Evolutionary conservation across 2,329 filamentous ascomycete genomes (phyloP), one percentile per base, ranked within the genome.

Genomic region (Colletotrichum spinosum): DNA sequence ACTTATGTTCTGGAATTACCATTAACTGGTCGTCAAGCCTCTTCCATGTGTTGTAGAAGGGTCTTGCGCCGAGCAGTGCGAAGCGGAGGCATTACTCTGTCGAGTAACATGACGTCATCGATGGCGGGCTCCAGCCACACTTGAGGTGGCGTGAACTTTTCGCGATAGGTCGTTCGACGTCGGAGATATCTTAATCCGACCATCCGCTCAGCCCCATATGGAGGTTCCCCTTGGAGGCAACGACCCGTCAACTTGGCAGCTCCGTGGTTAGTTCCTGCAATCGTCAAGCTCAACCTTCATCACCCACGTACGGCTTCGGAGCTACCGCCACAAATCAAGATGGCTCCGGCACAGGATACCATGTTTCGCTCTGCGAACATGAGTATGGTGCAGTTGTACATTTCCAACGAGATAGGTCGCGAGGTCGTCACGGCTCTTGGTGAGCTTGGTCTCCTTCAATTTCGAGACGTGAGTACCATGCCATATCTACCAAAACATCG

Each of bases 281-380:
- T 67, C 55, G 50, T 60, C 65, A 63, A 69, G 67, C 68, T 68
- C 60, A 46, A 63, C 52, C 55, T 42, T 41, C 34, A 67, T 48
- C 64, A 54, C 54, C 55, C 51, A 56, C 33, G 49, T 48, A 60
- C 63, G 51, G 67, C 62, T 48, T 60, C 52, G 70, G 70, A 69
- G 69, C 69, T 64, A 41, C 65, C 59, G 55, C 48, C 68, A 67
- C 65, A 33, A 60, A 70, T 68, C 76, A 80, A 70, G 70, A 91
- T 91, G 89, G 88, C 87, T 80, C 83, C 86, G 71, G 81, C 83
- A 78, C 83, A 93, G 83, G 94, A 98, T 83, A 97, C 94, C 81
- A 92, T 97, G 85, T 98, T 99, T 90, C 95, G 97, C 88, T 99
- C 96, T 78, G 93, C 94, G 92, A 93, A 97, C 81, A 99, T 99